Conservation (phyloP, 2,329 filamentous ascomycete genomes). For the Neofusicoccum umdonicola region DNA sequence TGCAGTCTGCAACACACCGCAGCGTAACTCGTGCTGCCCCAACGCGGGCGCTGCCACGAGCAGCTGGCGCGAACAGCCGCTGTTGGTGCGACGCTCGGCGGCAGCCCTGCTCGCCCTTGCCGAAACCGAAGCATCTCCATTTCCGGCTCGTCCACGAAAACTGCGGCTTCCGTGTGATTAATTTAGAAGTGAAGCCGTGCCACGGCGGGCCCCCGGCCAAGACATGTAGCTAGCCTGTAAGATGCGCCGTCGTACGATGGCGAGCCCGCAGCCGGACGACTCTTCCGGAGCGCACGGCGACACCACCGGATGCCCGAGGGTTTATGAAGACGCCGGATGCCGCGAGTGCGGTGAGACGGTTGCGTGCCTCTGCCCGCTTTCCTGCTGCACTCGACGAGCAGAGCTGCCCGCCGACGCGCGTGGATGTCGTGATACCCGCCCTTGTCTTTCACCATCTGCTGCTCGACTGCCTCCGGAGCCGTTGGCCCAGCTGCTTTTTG, state of each 20-base stretch:
- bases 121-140: neutral
- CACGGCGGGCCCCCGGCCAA: neutral
- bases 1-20: neutral
- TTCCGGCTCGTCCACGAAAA: neutral
- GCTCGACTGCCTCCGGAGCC: neutral
- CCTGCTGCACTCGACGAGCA: neutral
- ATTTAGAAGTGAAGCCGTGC: neutral
- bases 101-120: neutral
- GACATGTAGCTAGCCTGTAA: neutral
- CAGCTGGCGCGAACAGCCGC: neutral
- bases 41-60: neutral
- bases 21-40: neutral
- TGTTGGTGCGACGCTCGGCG: neutral
- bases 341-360: neutral
- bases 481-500: no score
- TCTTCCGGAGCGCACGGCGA: neutral
- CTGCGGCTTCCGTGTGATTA: neutral
- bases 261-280: neutral
- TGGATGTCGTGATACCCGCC: constrained; percentile 11
- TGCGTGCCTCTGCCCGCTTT: neutral
- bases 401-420: neutral
- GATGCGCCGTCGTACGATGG: neutral
- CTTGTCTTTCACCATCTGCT: neutral
- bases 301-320: no score
- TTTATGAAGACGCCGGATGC: neutral